Evolutionary conservation across 176 grass and related monocot species (phyloP).

Genomic region (Tillandsia fasciculata): DNA sequence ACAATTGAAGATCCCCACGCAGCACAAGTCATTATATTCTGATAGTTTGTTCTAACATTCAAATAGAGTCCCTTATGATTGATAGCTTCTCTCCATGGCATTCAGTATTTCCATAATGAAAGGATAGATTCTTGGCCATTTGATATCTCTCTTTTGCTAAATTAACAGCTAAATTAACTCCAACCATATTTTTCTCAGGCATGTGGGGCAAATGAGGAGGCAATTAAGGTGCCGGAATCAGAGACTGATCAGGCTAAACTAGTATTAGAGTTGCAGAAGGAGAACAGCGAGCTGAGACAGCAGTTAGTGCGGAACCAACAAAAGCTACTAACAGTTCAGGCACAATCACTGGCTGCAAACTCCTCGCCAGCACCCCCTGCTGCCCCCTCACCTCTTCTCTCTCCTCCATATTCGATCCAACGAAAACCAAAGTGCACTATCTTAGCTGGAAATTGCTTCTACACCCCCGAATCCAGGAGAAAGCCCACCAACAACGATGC

Average conservation of each 20-base stretch:
- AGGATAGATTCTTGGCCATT: no score
- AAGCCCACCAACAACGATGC: slow-evolving; percentile 21
- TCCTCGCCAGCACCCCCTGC: slow-evolving; percentile 29
- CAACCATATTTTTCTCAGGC: slow-evolving; percentile 36
- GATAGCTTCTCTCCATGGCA: not conserved
- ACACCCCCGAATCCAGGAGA: slow-evolving; percentile 52
- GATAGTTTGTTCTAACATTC: not conserved
- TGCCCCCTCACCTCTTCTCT: slow-evolving; percentile 28
- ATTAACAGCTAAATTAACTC: slow-evolving; percentile 10
- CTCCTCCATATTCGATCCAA: slow-evolving; percentile 44
- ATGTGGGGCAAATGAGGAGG: slow-evolving; percentile 38
- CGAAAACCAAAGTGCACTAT: slow-evolving; percentile 55
- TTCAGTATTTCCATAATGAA: not conserved
- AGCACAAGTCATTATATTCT: no score
- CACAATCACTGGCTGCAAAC: slow-evolving; percentile 52
- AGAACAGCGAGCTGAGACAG: slow-evolving; percentile 75
- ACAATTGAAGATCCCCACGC: no score
- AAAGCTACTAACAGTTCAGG: slow-evolving; percentile 59
- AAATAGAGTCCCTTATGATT: no score
- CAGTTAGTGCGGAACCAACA: slow-evolving; percentile 68
- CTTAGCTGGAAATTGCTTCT: slow-evolving; percentile 55
- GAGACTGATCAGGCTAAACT: slow-evolving; percentile 66
- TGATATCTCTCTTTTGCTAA: not conserved
- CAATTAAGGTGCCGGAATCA: slow-evolving; percentile 41
- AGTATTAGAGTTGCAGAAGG: slow-evolving; percentile 76